A percentile compares a stretch with the other conserved stretches of the same genome.
These are phyloP conservation scores for Saussurea involucrata DNA, from an alignment of 129 eudicot genomes.

Conservation along the genomic window DNA sequence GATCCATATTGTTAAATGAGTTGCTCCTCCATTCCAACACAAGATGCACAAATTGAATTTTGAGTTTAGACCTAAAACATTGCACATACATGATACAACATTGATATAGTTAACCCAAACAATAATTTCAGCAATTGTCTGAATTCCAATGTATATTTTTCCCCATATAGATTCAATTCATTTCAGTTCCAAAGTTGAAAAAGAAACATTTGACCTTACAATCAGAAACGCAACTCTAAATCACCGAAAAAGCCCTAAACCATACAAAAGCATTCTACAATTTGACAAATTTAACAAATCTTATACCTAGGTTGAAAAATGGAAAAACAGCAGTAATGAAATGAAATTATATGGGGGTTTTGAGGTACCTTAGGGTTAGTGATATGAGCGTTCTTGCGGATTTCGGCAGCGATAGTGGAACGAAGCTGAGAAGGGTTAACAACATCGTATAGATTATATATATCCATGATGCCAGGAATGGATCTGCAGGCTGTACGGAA, in stretches of 20 bases:
- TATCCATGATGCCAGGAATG: conserved; percentile 74
- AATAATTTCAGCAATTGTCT: neutral
- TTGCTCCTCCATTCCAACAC: neutral
- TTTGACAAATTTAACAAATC: neutral
- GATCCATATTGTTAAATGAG: neutral
- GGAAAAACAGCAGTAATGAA: neutral
- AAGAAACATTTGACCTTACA: neutral
- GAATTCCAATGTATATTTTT: neutral
- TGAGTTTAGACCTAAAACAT: conserved; percentile 4
- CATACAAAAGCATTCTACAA: neutral
- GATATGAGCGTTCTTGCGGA: conserved; percentile 78
- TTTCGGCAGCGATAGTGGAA: conserved; percentile 63
- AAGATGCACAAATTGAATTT: neutral
- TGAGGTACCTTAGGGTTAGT: conserved; percentile 68
- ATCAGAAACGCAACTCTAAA: neutral
- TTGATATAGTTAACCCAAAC: neutral
- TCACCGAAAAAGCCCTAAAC: conserved; percentile 1
- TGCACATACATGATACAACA: neutral
- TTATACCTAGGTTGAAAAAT: neutral
- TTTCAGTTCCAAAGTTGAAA: neutral
- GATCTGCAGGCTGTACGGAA: conserved; percentile 80
- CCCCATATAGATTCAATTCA: neutral
- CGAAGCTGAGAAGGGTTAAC: conserved; percentile 70
- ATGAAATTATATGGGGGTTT: neutral
- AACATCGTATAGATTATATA: conserved; percentile 72